Conservation (phyloP, 805 yeast genomes). For the Metschnikowia santaceciliae region DNA sequence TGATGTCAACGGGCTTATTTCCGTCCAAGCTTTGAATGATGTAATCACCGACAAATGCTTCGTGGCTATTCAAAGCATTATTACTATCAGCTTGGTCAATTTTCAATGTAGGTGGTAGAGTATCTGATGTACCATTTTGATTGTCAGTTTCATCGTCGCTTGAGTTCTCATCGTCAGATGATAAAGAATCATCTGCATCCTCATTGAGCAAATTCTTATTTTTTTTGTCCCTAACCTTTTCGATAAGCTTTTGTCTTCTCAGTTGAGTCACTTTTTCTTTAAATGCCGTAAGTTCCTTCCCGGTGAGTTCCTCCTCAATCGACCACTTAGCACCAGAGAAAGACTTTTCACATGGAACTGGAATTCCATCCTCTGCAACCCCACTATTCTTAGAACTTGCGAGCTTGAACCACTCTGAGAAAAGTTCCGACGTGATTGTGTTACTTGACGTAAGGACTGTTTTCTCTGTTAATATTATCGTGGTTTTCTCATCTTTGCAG, state of each 20-base stretch:
- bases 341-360: constrained; percentile 48
- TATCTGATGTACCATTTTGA: neutral
- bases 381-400: constrained; percentile 34
- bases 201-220: constrained; percentile 36
- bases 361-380: constrained; percentile 54
- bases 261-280: constrained; percentile 43
- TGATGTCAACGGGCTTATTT: constrained; percentile 52
- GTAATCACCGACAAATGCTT: constrained; percentile 37
- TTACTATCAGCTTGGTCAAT: neutral
- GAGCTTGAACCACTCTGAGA: constrained; percentile 49
- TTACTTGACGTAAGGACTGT: constrained; percentile 29
- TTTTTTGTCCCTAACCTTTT: constrained; percentile 40
- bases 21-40: constrained; percentile 37
- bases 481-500: constrained; percentile 61
- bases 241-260: constrained; percentile 40
- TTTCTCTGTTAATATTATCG: constrained; percentile 72
- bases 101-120: neutral
- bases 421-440: constrained; percentile 49
- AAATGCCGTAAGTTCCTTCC: constrained; percentile 48
- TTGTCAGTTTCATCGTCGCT: constrained; percentile 28
- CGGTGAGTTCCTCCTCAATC: constrained; percentile 48
- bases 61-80: constrained; percentile 37
- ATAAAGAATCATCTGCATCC: constrained; percentile 19
- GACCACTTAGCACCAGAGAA: constrained; percentile 39
- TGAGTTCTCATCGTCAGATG: constrained; percentile 26